Base-by-base conservation (phyloP, 495 filamentous ascomycete species). In the Neurospora sp. region DNA sequence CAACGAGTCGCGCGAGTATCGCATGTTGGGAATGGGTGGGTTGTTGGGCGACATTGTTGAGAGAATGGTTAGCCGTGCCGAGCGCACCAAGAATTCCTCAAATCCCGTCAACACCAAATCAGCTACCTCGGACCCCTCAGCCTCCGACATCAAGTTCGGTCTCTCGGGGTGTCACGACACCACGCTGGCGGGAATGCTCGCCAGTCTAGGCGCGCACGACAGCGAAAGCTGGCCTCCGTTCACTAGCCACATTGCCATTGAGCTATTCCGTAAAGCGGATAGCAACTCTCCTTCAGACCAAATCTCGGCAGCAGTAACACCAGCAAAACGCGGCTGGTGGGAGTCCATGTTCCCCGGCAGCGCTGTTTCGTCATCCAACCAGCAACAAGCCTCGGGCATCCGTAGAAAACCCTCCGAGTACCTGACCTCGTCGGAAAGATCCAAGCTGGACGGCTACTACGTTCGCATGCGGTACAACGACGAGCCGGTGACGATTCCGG, bases 381-480 rank as follows among this genome's bases (percentile, higher is more conserved):
- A 44, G 10, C n/a, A 48, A 22, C 18, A 22, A 0, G 71, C 78
- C 16, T 44, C 20, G 11, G 80, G 80, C 41, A 89, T 88, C 61
- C 86, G 87, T 12, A 84, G 90, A 20, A 88, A 85, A 75, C 78
- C 80, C 5, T 79, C 83, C 8, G 77, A 82, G 4, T 82, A 87
- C 5, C 78, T 92, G 20, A 83, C 82, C 1, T 73, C 80, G 0
- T 73, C 77, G 1, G 88, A 92, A 72, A 85, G 84, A 80, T 74
- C 80, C 65, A 89, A 82, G 76, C 80, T 91, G 35, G 86, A 88
- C 71, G 90, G 84, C 2, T 93, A 97, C 82, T 99, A 92, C 82
- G 95, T 99, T n/a, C 89, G 96, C n/a, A 80, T 99, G 71, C 87
- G 94, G 71, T 98, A 96, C 81, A 98, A 99, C 75, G 95, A 98